Evolutionary conservation across 2,329 filamentous ascomycete species (phyloP).

Genomic region (Sclerotinia borealis): DNA sequence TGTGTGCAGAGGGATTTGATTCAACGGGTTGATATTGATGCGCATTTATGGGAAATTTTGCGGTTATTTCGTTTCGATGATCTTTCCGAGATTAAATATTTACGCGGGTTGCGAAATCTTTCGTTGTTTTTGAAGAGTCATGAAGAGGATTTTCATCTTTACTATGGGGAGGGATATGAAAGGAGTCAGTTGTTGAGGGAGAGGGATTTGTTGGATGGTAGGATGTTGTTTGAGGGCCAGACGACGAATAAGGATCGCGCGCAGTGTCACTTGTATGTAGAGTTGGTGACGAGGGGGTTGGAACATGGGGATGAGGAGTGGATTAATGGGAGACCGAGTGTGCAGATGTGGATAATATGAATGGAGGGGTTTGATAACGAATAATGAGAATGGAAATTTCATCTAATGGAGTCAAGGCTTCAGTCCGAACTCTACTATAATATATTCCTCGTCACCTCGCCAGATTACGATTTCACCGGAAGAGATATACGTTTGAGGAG

Average conservation of each 20-base stretch:
- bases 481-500: too few relatives aligned
- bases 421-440: background rate
- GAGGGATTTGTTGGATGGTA: background rate
- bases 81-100: constrained; percentile 10
- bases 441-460: too few relatives aligned
- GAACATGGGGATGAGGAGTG: constrained; percentile 4
- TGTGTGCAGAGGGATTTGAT: constrained; percentile 8
- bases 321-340: constrained; percentile 5
- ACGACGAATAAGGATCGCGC: constrained; percentile 5
- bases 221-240: background rate
- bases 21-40: constrained; percentile 14
- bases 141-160: background rate
- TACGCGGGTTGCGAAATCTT: constrained; percentile 9
- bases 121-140: constrained; percentile 9
- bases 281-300: constrained; percentile 11
- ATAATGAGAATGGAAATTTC: background rate
- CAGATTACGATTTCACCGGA: too few relatives aligned
- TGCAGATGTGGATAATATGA: constrained; percentile 16
- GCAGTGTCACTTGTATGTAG: constrained; percentile 12
- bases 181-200: background rate
- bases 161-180: background rate
- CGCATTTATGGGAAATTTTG: constrained; percentile 15
- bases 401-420: background rate
- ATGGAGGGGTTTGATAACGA: background rate
- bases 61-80: constrained; percentile 13